Evolutionary conservation across 495 filamentous ascomycete species (phyloP).

Genomic region (Glarea lozoyensis): DNA sequence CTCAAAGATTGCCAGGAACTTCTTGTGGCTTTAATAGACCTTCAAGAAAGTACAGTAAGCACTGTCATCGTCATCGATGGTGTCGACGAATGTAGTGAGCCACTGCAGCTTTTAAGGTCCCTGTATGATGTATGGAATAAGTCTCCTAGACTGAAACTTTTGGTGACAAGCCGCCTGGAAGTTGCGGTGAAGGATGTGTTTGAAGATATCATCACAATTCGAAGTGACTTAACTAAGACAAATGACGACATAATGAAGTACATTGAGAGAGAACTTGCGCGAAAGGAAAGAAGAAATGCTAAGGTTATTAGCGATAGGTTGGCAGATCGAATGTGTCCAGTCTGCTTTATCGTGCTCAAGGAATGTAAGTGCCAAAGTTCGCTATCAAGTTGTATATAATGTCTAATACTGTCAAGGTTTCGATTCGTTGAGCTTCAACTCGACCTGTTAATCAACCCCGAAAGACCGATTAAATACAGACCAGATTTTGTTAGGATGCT

Average conservation of each 20-base stretch:
- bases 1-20: slow-evolving; percentile 1
- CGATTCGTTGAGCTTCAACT: slow-evolving; percentile 5
- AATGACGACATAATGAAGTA: slow-evolving; percentile 1
- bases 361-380: background rate
- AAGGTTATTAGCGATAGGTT: slow-evolving; percentile 5
- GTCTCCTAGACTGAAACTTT: background rate
- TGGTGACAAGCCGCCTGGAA: slow-evolving; percentile 6
- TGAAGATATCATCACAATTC: background rate
- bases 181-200: slow-evolving; percentile 1
- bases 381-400: background rate
- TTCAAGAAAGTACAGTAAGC: background rate
- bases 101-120: background rate
- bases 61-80: slow-evolving; percentile 3
- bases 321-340: slow-evolving; percentile 1
- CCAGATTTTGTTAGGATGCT: background rate
- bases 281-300: slow-evolving; percentile 2
- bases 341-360: slow-evolving; percentile 1
- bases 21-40: background rate
- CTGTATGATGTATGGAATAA: background rate
- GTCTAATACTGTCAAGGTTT: slow-evolving; percentile 1
- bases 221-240: slow-evolving; percentile 2
- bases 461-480: slow-evolving; percentile 4
- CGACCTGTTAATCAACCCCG: slow-evolving; percentile 2
- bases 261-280: slow-evolving; percentile 1
- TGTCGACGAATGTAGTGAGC: slow-evolving; percentile 3